Base-by-base conservation (phyloP, 2,329 filamentous ascomycete species). In the Acephala macrosclerotiorum region DNA sequence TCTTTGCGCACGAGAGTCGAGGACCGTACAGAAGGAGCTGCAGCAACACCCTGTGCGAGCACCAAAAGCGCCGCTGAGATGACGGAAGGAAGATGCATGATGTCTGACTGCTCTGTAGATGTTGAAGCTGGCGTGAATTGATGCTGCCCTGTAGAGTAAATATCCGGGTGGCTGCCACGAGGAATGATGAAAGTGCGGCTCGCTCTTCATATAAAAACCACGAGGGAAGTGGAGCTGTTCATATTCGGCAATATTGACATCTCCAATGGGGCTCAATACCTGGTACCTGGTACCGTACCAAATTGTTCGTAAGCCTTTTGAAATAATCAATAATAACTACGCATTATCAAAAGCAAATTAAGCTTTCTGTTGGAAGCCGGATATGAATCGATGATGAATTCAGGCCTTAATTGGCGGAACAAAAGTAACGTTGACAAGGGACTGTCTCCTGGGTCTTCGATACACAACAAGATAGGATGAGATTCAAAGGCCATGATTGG, bases 41-140 rank as follows among this genome's bases (percentile, higher is more conserved):
- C 56, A 53, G 18, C 33, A 42, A 29, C 42, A 47, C 22, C 56
- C 26, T 53, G n/a, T 14, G 42, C 45, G 36, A 56, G 62, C 56
- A 64, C 62, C 20, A 64, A 51, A 59, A 59, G 55, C 33, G 55
- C 56, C 47, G 57, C 47, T n/a, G 56, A 33, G 51, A 60, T 8
- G 26, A 64, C 11, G 16, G 57, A 60, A 22, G 22, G 20, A 60
- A 60, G 25, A 49, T 36, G 58, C 58, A 60, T 42, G 51, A 62
- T 53, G 33, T 40, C 59, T 18, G 51, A 25, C n/a, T 20, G 33
- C 35, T 35, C 16, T n/a, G 45, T 20, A 42, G 16, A 55, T 61
- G 20, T 53, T 45, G 47, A 61, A 49, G 47, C 25, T 49, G n/a
- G 33, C 25, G 59, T 33, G 29, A 33, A 33, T 33, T 5, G 29